phyloP scores from a whole-genome alignment of 345 rosid species.

The Salix caprea region DNA sequence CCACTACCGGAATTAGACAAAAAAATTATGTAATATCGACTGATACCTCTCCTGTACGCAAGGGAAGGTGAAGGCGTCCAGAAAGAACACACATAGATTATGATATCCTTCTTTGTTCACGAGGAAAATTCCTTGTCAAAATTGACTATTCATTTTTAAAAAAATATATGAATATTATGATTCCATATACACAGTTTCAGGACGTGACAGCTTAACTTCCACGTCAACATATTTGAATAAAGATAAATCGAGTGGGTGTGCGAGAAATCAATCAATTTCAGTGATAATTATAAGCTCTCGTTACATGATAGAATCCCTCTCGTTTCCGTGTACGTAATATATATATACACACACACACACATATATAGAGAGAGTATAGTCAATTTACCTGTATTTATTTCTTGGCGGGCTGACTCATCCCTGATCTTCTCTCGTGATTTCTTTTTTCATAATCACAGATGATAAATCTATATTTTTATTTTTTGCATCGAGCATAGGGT shows the following conservation, averaged over 20 bases:
- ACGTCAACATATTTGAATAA: background rate
- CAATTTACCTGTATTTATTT: too few species aligned
- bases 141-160: background rate
- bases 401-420: too few species aligned
- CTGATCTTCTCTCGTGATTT: too few species aligned
- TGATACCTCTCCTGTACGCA: background rate
- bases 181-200: background rate
- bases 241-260: too few species aligned
- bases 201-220: background rate
- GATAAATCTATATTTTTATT: too few species aligned
- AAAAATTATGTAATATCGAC: background rate
- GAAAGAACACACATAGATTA: background rate
- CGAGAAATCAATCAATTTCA: too few species aligned
- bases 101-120: background rate
- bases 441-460: too few species aligned
- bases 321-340: background rate
- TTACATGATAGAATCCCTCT: background rate
- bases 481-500: too few species aligned
- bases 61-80: background rate
- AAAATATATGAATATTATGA: background rate
- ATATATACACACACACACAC: too few species aligned
- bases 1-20: background rate
- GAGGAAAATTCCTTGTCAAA: background rate
- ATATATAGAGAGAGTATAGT: background rate
- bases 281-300: background rate